These are phyloP conservation scores for Phytophthora sp. DNA, from an alignment of 352 stramenopile species.

Conservation along the genomic window DNA sequence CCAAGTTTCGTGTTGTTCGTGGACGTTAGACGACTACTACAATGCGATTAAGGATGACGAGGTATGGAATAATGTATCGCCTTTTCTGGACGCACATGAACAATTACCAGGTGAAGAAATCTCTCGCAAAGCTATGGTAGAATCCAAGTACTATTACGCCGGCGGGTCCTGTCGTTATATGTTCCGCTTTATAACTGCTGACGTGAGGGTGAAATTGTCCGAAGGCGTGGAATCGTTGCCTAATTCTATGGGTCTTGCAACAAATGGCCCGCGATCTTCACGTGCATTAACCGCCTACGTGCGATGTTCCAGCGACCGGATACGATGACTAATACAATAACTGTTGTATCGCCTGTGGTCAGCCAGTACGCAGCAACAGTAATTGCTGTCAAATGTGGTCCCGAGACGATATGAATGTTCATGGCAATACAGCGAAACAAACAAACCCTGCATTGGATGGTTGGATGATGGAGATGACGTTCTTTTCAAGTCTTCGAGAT, in stretches of 20 bases:
- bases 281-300: not conserved
- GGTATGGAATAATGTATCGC: not conserved
- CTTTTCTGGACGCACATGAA: not conserved
- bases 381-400: constrained; percentile 17
- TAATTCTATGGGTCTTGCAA: not conserved
- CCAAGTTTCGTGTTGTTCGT: constrained; percentile 16
- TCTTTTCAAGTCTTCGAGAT: constrained; percentile 23
- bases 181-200: not conserved
- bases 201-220: not conserved
- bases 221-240: not conserved
- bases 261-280: not conserved
- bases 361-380: constrained; percentile 4
- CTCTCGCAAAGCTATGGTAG: not conserved
- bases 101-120: not conserved
- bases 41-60: constrained; percentile 16
- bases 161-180: constrained; percentile 12
- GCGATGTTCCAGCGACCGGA: not conserved
- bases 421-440: constrained; percentile 10
- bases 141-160: constrained; percentile 13
- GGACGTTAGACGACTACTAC: constrained; percentile 24
- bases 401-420: constrained; percentile 19
- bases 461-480: constrained; percentile 25
- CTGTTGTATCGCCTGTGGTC: not conserved
- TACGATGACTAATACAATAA: not conserved
- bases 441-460: constrained; percentile 22